Evolutionary conservation across 768 basidiomycete species (phyloP).

Genomic region (Hortiboletus flavorubellus): DNA sequence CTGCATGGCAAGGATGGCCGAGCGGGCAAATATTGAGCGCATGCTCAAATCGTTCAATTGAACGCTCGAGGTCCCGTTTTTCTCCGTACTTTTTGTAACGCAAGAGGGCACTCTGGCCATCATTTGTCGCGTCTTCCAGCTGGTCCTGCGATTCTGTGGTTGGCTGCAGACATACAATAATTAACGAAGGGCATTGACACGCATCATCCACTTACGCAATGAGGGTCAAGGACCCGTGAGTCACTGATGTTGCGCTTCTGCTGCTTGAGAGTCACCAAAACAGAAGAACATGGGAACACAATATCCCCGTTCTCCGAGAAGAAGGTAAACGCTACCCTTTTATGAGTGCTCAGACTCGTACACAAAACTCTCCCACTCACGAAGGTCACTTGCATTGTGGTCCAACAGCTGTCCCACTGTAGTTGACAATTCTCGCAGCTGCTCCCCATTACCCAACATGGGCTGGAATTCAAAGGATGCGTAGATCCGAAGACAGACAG

Average conservation of each 20-base stretch:
- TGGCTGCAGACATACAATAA: neutral
- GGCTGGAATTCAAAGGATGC: constrained; percentile 5
- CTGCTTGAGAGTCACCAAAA: neutral
- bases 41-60: neutral
- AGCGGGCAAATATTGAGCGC: neutral
- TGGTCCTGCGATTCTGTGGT: neutral
- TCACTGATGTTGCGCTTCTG: neutral
- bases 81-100: neutral
- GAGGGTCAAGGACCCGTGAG: neutral
- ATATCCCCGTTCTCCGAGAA: neutral
- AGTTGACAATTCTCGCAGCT: neutral
- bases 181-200: neutral
- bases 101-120: neutral
- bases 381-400: neutral
- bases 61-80: neutral
- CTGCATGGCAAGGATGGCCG: constrained; percentile 1
- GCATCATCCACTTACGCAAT: neutral
- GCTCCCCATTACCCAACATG: constrained; percentile 3
- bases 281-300: neutral
- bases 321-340: neutral
- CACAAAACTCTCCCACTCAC: neutral
- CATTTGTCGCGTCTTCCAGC: neutral
- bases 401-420: neutral
- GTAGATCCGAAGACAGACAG: neutral
- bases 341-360: neutral